Conservation (phyloP, 2,329 filamentous ascomycete species). For the Exophiala aquamarina region DNA sequence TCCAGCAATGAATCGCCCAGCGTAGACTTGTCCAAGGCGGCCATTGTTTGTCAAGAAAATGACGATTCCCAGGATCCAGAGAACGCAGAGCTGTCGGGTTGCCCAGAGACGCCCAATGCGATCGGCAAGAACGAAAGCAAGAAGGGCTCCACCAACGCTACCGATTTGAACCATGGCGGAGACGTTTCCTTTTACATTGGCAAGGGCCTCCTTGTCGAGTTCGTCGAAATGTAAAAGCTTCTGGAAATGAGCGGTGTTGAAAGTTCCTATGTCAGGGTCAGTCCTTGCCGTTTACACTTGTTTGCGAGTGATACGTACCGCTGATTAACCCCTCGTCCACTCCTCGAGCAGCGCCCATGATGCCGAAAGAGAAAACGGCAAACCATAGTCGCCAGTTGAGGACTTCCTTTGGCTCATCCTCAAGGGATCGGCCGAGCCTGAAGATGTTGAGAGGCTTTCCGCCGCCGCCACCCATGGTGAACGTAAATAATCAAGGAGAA, state of each 20-base stretch:
- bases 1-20: constrained; percentile 45
- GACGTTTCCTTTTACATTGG: constrained; percentile 37
- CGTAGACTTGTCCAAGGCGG: constrained; percentile 42
- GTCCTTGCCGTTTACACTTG: neutral
- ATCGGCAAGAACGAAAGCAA: constrained; percentile 33
- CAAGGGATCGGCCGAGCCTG: constrained; percentile 28
- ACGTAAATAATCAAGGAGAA: neutral
- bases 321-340: constrained; percentile 29
- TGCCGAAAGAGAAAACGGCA: constrained; percentile 28
- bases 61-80: constrained; percentile 30
- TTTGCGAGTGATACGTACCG: neutral
- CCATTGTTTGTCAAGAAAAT: constrained; percentile 37
- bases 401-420: constrained; percentile 33
- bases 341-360: constrained; percentile 28
- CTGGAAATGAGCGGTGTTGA: constrained; percentile 31
- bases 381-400: constrained; percentile 35
- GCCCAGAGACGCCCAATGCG: constrained; percentile 31
- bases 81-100: constrained; percentile 22
- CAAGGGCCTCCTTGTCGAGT: constrained; percentile 28
- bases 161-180: constrained; percentile 43
- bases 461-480: constrained; percentile 23
- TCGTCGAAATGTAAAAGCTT: constrained; percentile 20
- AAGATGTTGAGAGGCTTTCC: constrained; percentile 44
- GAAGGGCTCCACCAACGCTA: constrained; percentile 36
- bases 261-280: constrained; percentile 23